These are phyloP conservation scores for Chlamydomonas eustigma DNA, from an alignment of 139 green algal species.

Conservation along the genomic window DNA sequence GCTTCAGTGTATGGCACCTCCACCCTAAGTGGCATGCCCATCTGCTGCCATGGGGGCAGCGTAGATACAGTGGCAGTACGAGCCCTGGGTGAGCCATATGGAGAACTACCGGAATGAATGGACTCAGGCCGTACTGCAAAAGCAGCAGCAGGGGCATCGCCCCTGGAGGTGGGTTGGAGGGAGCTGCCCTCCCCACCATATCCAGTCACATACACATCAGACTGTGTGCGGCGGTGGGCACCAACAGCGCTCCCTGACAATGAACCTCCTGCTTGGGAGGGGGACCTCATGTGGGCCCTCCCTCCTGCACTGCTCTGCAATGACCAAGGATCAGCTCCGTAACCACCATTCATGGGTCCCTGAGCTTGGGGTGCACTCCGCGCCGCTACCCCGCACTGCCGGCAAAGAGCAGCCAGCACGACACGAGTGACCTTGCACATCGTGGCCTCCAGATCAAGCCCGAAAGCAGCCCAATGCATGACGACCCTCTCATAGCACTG, in stretches of 20 bases:
- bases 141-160: neutral
- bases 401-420: constrained; percentile 28
- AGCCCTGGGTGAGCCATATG: neutral
- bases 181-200: neutral
- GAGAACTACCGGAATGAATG: neutral
- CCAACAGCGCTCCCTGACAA: neutral
- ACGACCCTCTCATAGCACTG: constrained; percentile 37
- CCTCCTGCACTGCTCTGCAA: too few relatives aligned
- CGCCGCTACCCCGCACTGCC: neutral
- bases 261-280: neutral
- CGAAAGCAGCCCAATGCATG: constrained; percentile 45
- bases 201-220: neutral
- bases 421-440: constrained; percentile 41
- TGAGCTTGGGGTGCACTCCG: neutral
- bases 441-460: constrained; percentile 39
- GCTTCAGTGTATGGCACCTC: constrained; percentile 39
- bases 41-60: neutral
- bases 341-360: neutral
- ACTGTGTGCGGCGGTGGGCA: neutral
- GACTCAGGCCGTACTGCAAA: neutral
- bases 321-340: too few relatives aligned
- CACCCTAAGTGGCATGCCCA: neutral
- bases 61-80: neutral
- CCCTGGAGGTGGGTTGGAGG: neutral
- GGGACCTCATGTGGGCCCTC: neutral